Base-by-base conservation (phyloP, 441 rosid genomes). In the Kokia cookei region DNA sequence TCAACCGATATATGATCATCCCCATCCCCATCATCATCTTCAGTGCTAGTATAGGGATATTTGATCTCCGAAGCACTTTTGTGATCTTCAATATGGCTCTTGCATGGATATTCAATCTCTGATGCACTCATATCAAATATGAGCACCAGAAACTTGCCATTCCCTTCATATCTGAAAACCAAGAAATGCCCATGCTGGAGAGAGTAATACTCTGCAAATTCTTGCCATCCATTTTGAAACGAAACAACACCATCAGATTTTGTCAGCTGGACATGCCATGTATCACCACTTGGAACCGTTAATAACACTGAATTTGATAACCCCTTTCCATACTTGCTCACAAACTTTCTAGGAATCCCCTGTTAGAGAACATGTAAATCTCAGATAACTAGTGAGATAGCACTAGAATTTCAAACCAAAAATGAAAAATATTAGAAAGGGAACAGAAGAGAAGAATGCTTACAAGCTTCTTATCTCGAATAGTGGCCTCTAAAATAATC, bases 151-250 rank as follows among this genome's bases (percentile, higher is more conserved):
- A 74, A 74, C 17, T 3, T 37, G 27, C 42, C 65, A 43, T 50
- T 69, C 42, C 76, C 70, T 17, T 70, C 58, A 19, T 74, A 82
- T 51, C 68, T 17, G 32, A 84, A 84, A 65, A 80, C 76, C 19
- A 78, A 15, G 4, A 79, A 75, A 40, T 50, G 9, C 11, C 78
- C 83, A 15, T 24, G 17, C 7, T 43, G 2, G 3, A 81, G 9
- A 7, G 42, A 60, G 24, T 72, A 79, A 69, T 65, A 68, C 7
- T 72, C 47, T 2, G 19, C 43, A 74, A 65, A 74, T 24, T 7
- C 81, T 32, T 48, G 11, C 86, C 84, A 81, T 27, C 84, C 84
- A 3, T 84, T 73, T 32, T 63, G 55, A 27, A 74, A 55, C 65
- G 71, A 74, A 24, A 65, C 51, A 32, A 10, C 58, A 19, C 29